Evolutionary conservation across 805 yeast genomes (phyloP), one percentile per base, ranked within the genome.

Genomic region (Citeromyces nyonsensis): DNA sequence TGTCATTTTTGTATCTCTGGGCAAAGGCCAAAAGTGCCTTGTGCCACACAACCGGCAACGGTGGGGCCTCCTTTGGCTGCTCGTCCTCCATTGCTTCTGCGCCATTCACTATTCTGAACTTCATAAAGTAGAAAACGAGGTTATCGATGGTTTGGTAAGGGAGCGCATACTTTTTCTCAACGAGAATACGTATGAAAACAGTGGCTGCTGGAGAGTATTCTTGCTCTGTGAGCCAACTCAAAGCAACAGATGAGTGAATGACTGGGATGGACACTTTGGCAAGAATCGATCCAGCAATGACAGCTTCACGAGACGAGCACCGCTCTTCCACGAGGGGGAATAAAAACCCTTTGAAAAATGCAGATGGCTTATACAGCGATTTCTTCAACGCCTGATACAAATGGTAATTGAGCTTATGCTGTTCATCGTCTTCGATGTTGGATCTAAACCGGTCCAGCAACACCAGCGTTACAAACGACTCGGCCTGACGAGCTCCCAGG

Each of bases 101-200:
- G 35, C 58, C 66, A 3, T 66, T 66, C 13, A 76, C 62, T 28
- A 66, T 62, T 60, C 96, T 70, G 56, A 91, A 91, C 44, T 84
- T 69, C 80, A 88, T 79, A 56, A 91, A 91, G 50, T 85, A 93
- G 51, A 82, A 86, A 11, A 91, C 98, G 40, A 84, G 66, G 41
- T 85, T 93, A 51, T 91, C 98, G 39, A 91, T 71, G 1, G 95
- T 91, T 60, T 88, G 95, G 54, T 86, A 88, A 24, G 98, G 99
- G 37, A 91, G 63, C 2, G 99, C 97, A 48, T 91, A 91, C 54
- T 83, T 86, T 61, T 91, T 91, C 52, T 93, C 97, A 26, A 91
- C 61, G 38, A 91, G 63, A 4, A 84, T 81, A 54, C 91, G 72
- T 38, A 91, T 85, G 56, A 91, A 86, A 4, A 86, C 84, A 5